A percentile compares a stretch with the other conserved stretches of the same genome.
phyloP scores from a whole-genome alignment of 176 grass and related monocot genomes.

The barley (Hordeum vulgare) region DNA sequence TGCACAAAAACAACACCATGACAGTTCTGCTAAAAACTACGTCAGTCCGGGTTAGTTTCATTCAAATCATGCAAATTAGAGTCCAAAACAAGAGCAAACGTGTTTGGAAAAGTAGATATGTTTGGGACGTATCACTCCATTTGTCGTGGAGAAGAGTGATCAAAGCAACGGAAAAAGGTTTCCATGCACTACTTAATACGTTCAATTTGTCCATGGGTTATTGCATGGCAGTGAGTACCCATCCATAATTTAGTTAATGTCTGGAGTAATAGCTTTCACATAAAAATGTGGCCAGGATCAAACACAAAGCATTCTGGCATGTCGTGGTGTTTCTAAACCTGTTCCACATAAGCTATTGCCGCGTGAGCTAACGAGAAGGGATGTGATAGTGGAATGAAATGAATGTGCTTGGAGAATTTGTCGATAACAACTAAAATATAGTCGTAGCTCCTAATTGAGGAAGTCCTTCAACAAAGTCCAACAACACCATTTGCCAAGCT shows the following conservation, averaged over 20 bases:
- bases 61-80: no score
- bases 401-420: neutral
- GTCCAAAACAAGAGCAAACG: no score
- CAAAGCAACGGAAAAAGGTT: neutral
- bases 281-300: neutral
- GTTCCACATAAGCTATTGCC: neutral
- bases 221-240: neutral
- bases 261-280: neutral
- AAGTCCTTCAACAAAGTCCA: neutral
- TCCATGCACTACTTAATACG: neutral
- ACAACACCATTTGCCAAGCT: neutral
- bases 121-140: no score
- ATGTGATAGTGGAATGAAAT: neutral
- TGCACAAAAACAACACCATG: no score
- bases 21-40: no score
- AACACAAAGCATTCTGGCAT: neutral
- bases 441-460: neutral
- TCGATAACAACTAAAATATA: neutral
- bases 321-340: neutral
- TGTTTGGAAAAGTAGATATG: no score
- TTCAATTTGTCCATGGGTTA: neutral
- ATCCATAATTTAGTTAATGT: neutral
- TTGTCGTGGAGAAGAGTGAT: neutral
- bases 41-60: no score
- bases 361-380: neutral